phyloP scores from a whole-genome alignment of 352 stramenopile genomes.

The Phytophthora cactorum region DNA sequence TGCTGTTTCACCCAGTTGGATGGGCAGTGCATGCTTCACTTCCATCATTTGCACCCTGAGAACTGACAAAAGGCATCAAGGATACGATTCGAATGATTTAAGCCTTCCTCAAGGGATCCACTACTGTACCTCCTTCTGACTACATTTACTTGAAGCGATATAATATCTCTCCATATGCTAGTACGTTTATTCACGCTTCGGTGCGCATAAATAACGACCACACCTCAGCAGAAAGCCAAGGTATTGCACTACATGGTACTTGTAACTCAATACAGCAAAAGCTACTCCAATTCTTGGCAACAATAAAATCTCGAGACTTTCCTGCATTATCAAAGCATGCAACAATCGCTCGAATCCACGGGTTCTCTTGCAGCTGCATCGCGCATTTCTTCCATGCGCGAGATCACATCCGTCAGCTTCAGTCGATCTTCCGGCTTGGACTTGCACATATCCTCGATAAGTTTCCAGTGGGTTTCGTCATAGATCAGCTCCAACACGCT shows the following conservation, averaged over 20 bases:
- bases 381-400: slow-evolving; percentile 20
- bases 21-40: no score
- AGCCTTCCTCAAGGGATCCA: no score
- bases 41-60: no score
- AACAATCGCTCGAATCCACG: slow-evolving; percentile 25
- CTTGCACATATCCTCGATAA: slow-evolving; percentile 28
- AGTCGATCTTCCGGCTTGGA: slow-evolving; percentile 14
- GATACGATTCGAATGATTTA: no score
- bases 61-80: no score
- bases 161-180: neutral
- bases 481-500: slow-evolving; percentile 7
- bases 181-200: neutral
- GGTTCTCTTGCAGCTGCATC: slow-evolving; percentile 10
- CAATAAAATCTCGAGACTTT: neutral
- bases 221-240: no score
- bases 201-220: neutral
- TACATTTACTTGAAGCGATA: neutral
- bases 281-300: neutral
- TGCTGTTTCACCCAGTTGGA: no score
- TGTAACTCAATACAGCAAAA: neutral
- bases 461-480: slow-evolving; percentile 8
- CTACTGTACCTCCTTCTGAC: no score
- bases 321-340: slow-evolving; percentile 18
- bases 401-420: slow-evolving; percentile 15
- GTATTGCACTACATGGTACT: no score